Base-by-base conservation (phyloP, 1,284 basidiomycete genomes). In the Heliocybe sulcata region DNA sequence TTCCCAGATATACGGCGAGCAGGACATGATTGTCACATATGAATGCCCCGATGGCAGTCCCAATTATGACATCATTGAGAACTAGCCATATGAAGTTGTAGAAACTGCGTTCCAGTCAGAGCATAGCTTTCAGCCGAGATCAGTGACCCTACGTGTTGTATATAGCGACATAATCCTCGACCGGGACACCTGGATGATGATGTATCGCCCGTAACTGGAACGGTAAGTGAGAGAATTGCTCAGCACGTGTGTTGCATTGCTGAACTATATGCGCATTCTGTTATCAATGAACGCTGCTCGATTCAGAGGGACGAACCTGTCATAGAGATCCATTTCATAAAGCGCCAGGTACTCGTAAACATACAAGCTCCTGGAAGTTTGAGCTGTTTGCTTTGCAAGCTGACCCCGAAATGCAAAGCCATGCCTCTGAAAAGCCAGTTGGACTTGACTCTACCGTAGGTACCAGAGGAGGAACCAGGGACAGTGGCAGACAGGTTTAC, bases 11-110 rank as follows among this genome's bases (percentile, higher is more conserved):
- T 0, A 56, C 59, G 2, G 76, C 77, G 1, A 84, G 65, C 4
- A 67, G 53, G 1, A 64, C 57, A 23, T 75, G 68, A 63, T 92
- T 89, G 49, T 90, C 86, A 55, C 74, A 77, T 2, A 92, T 64
- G 61, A 91, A 85, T 0, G 80, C 69, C 0, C 88, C 85, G 45
- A 89, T 72, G 0, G 89, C 85, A 48, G 81, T 67, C 0, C 93
- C 93, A 27, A 95, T 77, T 29, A 92, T 92, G 29, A 94, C 66
- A 69, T 98, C 95, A 69, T 98, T 98, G 57, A 93, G 68, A 19
- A 95, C 81, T 1, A 97, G 75, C 95, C 95, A 98, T 1, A 95
- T 75, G 25, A 83, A 86, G 63, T 95, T 97, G 75, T 92, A 95
- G 64, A 95, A 92, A 52, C 92, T 95, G 60, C 56, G 12, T 31